Conservation (phyloP, 2,329 filamentous ascomycete species). For the Meredithiella fracta region DNA sequence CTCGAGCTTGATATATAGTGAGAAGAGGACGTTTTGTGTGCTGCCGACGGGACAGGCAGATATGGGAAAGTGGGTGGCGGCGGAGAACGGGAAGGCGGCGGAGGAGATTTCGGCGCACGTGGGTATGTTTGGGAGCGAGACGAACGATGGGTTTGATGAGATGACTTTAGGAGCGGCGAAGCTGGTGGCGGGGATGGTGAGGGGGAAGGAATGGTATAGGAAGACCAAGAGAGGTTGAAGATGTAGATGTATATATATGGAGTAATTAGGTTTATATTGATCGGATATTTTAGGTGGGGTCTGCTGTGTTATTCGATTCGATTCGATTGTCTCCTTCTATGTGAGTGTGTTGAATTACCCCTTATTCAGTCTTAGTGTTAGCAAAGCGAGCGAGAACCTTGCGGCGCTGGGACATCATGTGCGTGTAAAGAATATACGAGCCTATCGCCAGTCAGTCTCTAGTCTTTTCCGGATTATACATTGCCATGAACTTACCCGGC, state of each 20-base stretch:
- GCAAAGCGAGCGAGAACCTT: constrained; percentile 36
- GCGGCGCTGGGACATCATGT: constrained; percentile 83
- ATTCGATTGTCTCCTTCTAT: no score
- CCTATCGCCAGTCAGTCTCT: constrained; percentile 25
- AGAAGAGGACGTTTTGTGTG: constrained; percentile 69
- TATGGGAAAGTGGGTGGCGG: constrained; percentile 47
- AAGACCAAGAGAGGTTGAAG: not conserved
- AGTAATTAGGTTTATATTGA: not conserved
- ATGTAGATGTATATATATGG: not conserved
- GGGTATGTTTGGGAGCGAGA: constrained; percentile 57
- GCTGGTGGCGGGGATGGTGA: constrained; percentile 47
- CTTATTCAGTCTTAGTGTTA: constrained; percentile 20
- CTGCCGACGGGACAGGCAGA: constrained; percentile 41
- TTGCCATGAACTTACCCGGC: constrained; percentile 42
- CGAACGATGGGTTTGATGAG: constrained; percentile 56
- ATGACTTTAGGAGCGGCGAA: constrained; percentile 50
- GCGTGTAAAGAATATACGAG: constrained; percentile 70
- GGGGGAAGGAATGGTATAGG: constrained; percentile 46
- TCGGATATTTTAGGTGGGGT: not conserved
- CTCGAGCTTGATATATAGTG: constrained; percentile 10
- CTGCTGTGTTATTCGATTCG: no score
- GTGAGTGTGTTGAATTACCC: not conserved
- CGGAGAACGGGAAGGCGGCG: constrained; percentile 59
- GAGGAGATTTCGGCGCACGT: constrained; percentile 75
- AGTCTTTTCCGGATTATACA: not conserved